Evolutionary conservation across 1,284 basidiomycete genomes (phyloP), one percentile per base, ranked within the genome.

Genomic region (Earliella scabrosa): DNA sequence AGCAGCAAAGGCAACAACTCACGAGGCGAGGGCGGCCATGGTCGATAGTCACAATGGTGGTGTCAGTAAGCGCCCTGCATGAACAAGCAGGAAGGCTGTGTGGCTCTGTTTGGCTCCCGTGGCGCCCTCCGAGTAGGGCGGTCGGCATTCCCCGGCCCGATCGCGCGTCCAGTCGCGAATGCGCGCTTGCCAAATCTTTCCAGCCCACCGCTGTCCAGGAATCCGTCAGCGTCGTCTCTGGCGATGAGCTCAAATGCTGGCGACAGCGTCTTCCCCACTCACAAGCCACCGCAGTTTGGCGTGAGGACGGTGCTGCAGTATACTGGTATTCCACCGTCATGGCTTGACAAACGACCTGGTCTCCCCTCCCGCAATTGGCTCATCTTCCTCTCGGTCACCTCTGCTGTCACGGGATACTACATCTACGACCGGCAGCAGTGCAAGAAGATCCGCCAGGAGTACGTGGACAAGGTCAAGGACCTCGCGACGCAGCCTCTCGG

Each of bases 331-430:
- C 90, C 90, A 32, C 75, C 82, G 7, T 78, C 80, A 48, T 92
- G 88, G 89, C 76, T 93, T 32, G 81, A 86, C 65, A 87, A 88
- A 66, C 82, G 87, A 23, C 91, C 90, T 6, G 85, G 82, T 65
- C 81, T 97, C 35, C 95, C 96, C 6, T 94, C 92, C 2, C 83
- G 93, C 59, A 97, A 97, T 70, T 95, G 93, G 93, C 85, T 93
- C 69, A 95, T 98, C 68, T 98, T 97, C 74, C 80, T 94, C 58
- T 80, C 86, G 32, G 75, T 94, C 60, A 87, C 91, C 11, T 87
- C 86, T 21, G 82, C 88, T 3, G 64, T 93, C 45, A 69, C 87
- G 6, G 90, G 87, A 27, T 82, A 86, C 54, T 97, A 95, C 76
- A 79, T 86, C 52, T 95, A 97, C 69, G 95, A 98, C 80, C 84